Base-by-base conservation (phyloP, 2,329 filamentous ascomycete species). In the Hypoxylon rubiginosum region DNA sequence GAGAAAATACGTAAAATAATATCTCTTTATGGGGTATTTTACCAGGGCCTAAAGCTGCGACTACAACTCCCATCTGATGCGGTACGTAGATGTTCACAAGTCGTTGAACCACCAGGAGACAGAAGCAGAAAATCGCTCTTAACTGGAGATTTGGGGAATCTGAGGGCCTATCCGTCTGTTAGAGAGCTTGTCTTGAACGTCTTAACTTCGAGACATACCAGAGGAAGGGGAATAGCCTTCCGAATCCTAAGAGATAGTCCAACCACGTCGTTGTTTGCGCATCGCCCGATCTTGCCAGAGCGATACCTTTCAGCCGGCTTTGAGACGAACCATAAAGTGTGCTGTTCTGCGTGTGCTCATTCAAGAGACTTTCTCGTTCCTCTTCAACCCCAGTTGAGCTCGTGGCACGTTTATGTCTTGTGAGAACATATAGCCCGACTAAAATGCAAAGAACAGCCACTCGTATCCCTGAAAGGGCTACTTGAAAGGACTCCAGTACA, bases 181-280 rank as follows among this genome's bases (percentile, higher is more conserved):
- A n/a, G 21, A 24, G 21, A 24, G 21, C 21, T 24, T 24, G 21
- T 24, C 21, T 24, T 24, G 21, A 24, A 24, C 21, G 21, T 24
- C 21, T 24, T 24, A 24, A 4, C 21, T 24, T 24, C 21, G 21
- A 24, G 21, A 4, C 70, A 17, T 71, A 79, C 82, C 82, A 84
- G 1, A 84, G 73, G 46, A 82, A 84, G 1, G 82, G 82, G 32
- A 84, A 83, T 5, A 84, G 73, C 9, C 82, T 77, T 13, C 76
- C 70, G 67, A 83, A 84, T 0, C 82, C 82, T 11, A 80, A 77
- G 65, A 84, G 76, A 63, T 84, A 84, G 65, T 83, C 81, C 9
- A 83, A 73, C 82, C 82, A 84, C 2, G 81, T 68, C 9, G 71
- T 66, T 45, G 66, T 71, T 3, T 68, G 70, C 19, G 69, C 62